Percentiles rank a stretch among this genome's conserved stretches.
These are phyloP conservation scores for Alternaria sp. DNA, from an alignment of 2,329 filamentous ascomycete species.

Conservation along the genomic window DNA sequence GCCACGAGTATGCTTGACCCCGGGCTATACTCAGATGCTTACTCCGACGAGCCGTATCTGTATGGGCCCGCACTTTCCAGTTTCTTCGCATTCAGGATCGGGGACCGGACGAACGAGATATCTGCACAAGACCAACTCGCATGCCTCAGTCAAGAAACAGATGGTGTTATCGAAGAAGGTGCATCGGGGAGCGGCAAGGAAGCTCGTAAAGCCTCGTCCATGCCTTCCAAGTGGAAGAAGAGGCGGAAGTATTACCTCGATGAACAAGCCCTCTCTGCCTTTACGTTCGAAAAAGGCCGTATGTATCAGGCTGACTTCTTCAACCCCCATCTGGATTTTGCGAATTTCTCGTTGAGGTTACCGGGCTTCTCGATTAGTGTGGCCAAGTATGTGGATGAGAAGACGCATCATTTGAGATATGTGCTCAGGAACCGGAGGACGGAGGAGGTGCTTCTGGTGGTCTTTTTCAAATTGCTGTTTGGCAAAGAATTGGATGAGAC, in stretches of 20 bases:
- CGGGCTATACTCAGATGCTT: conserved; percentile 49
- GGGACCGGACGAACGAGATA: conserved; percentile 32
- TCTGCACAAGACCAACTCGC: conserved; percentile 37
- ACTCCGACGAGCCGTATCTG: conserved; percentile 49
- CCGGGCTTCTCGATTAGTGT: conserved; percentile 58
- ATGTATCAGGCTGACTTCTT: conserved; percentile 59
- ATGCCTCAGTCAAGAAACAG: conserved; percentile 29
- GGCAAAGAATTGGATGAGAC: conserved; percentile 53
- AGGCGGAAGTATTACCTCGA: conserved; percentile 57
- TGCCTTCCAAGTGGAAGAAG: conserved; percentile 55
- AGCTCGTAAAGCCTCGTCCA: conserved; percentile 39
- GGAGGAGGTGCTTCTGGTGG: conserved; percentile 55
- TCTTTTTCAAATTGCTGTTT: conserved; percentile 58
- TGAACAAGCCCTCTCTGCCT: conserved; percentile 44
- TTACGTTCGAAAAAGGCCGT: conserved; percentile 56
- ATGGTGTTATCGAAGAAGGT: conserved; percentile 53
- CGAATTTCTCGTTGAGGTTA: conserved; percentile 56
- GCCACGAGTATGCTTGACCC: conserved; percentile 50
- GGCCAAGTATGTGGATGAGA: conserved; percentile 58
- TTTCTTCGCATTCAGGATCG: conserved; percentile 47
- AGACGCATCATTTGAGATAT: conserved; percentile 58
- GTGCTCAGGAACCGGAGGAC: conserved; percentile 56
- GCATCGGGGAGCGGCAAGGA: conserved; percentile 50
- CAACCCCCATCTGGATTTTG: conserved; percentile 60
- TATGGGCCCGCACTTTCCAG: conserved; percentile 50